Conservation (phyloP, 2,329 filamentous ascomycete genomes). For the Myriosclerotinia duriaeana region DNA sequence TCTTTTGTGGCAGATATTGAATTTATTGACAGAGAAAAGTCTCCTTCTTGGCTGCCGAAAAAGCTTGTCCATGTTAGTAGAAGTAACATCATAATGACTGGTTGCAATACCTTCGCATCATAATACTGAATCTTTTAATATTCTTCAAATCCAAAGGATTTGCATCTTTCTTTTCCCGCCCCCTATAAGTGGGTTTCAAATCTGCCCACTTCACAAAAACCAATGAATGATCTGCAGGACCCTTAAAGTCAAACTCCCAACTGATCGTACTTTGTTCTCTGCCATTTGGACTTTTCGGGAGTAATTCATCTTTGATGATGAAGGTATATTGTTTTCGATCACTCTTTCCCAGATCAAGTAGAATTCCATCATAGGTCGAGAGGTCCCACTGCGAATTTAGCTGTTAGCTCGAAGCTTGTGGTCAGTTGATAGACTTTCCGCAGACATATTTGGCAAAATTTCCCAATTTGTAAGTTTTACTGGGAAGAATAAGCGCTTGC, state of each 20-base stretch:
- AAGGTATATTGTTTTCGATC: constrained; percentile 72
- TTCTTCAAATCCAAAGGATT: constrained; percentile 56
- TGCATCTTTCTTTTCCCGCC: constrained; percentile 61
- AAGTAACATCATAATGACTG: constrained; percentile 17
- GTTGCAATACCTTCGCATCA: constrained; percentile 72
- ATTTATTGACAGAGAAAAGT: constrained; percentile 58
- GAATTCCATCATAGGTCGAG: constrained; percentile 59
- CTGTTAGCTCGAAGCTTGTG: background rate
- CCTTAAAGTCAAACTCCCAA: constrained; percentile 70
- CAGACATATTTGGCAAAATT: background rate
- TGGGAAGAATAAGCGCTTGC: background rate
- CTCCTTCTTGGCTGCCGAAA: constrained; percentile 70
- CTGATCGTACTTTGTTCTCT: constrained; percentile 70
- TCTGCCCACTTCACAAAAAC: constrained; percentile 62
- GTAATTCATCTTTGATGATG: constrained; percentile 68
- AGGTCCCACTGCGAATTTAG: constrained; percentile 58
- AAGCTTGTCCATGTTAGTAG: constrained; percentile 55
- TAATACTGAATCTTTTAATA: constrained; percentile 69
- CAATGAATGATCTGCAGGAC: constrained; percentile 40
- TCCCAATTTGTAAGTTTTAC: background rate
- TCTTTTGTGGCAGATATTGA: constrained; percentile 52
- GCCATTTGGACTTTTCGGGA: constrained; percentile 58
- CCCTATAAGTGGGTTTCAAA: constrained; percentile 72
- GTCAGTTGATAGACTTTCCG: background rate
- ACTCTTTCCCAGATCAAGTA: constrained; percentile 51